These are phyloP conservation scores for Laburnicola sp. DNA, from an alignment of 2,329 filamentous ascomycete species.

Conservation along the genomic window DNA sequence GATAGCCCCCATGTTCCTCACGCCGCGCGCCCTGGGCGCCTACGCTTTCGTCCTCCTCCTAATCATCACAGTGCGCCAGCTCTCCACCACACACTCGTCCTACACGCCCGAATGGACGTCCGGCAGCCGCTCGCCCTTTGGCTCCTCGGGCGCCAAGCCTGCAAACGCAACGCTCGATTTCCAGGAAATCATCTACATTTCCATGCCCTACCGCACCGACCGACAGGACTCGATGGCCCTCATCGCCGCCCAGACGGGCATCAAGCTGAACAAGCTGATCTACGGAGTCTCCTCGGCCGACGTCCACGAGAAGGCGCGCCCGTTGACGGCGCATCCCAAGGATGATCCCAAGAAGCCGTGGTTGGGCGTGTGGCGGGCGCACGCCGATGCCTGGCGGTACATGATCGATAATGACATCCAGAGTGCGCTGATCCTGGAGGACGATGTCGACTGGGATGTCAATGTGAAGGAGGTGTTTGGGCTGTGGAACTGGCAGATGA, in stretches of 20 bases:
- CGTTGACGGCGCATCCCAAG: constrained; percentile 4
- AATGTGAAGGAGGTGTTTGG: constrained; percentile 23
- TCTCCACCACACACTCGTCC: constrained; percentile 1
- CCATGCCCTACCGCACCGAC: constrained; percentile 13
- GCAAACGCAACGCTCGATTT: constrained; percentile 16
- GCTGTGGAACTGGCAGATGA: constrained; percentile 10
- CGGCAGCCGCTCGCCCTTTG: not conserved
- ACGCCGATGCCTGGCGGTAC: constrained; percentile 16
- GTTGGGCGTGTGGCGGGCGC: constrained; percentile 12
- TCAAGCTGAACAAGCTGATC: constrained; percentile 14
- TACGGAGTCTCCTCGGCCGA: constrained; percentile 1
- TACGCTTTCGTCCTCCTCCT: constrained; percentile 4
- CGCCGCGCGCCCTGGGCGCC: constrained; percentile 4
- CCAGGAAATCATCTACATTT: constrained; percentile 12
- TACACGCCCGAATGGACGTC: constrained; percentile 7
- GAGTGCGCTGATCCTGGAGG: constrained; percentile 35
- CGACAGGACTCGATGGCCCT: constrained; percentile 13
- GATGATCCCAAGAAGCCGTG: constrained; percentile 6
- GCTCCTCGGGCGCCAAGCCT: not conserved
- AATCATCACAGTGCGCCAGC: constrained; percentile 6
- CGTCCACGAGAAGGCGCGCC: constrained; percentile 9
- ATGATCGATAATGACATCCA: constrained; percentile 21
- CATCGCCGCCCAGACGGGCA: constrained; percentile 11
- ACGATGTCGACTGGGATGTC: constrained; percentile 34
- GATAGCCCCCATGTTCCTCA: constrained; percentile 7